Evolutionary conservation across 2,329 filamentous ascomycete species (phyloP), one percentile per base, ranked within the genome.

Genomic region (Ophiostoma pallidulum): DNA sequence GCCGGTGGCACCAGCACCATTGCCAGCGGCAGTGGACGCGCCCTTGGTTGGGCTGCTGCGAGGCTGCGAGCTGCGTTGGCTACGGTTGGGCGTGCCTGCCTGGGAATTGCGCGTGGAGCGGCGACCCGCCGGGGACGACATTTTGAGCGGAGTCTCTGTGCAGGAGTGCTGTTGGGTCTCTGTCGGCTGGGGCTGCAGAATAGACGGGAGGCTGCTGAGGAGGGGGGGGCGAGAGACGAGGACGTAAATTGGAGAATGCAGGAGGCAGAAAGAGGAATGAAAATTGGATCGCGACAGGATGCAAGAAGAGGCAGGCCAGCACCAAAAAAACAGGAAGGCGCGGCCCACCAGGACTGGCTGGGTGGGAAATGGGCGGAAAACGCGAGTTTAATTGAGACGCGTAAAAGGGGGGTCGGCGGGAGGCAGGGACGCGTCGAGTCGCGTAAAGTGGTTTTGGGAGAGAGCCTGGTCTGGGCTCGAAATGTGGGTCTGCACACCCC

Each of bases 71-170:
- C 54, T 58, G 54, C 62, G 60, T 41, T 45, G 53, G 40, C 52
- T 57, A 46, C 61, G 60, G 39, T 51, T 41, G 9, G 62, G 77
- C 45, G 77, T 79, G 10, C 65, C 71, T 38, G 74, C 71, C 53
- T 73, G 71, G 12, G 76, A 76, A 52, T 62, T 71, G 58, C 77
- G 75, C 78, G 72, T 57, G 74, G 70, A 57, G 70, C 69, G 51
- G 72, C 53, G 53, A 26, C 51, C 28, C 43, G 50, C 64, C 33
- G 79, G 79, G 20, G 80, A 82, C 59, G 80, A 84, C 79, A 83
- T 83, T 48, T 51, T n/a, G n/a, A n/a, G n/a, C n/a, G n/a, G n/a
- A n/a, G n/a, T n/a, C n/a, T n/a, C n/a, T n/a, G n/a, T 66, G 58
- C 49, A 43, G 31, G 47, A 14, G 46, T 33, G 14, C 24, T 22